A percentile compares a stretch with the other conserved stretches of the same genome.
These are phyloP conservation scores for Eucalyptus cloeziana DNA, from an alignment of 345 rosid species.

Conservation along the genomic window DNA sequence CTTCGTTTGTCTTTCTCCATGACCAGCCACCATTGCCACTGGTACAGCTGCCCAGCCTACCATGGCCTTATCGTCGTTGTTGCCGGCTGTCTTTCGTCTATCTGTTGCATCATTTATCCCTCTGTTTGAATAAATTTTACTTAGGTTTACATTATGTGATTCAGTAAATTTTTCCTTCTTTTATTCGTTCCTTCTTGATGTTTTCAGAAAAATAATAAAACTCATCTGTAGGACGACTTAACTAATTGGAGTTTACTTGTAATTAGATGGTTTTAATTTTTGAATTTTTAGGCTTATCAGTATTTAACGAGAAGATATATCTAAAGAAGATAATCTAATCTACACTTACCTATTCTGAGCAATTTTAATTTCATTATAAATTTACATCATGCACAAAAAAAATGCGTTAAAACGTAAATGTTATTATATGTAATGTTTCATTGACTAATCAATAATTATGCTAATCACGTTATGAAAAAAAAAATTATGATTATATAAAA, in stretches of 20 bases:
- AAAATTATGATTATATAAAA: background rate
- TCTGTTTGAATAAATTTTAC: background rate
- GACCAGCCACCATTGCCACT: background rate
- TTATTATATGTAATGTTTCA: background rate
- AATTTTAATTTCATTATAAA: background rate
- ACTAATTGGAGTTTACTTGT: background rate
- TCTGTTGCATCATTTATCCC: background rate
- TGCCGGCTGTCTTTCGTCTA: background rate
- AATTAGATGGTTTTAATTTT: background rate
- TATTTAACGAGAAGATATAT: background rate
- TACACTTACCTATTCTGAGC: background rate
- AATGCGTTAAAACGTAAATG: background rate
- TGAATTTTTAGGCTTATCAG: background rate
- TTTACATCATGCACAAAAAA: background rate
- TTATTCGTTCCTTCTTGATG: background rate
- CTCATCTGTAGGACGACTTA: background rate
- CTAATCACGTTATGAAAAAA: background rate
- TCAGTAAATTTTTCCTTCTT: background rate
- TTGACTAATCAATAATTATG: background rate
- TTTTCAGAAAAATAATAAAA: background rate
- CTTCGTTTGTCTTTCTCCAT: background rate
- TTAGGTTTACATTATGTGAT: background rate
- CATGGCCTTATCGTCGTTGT: background rate
- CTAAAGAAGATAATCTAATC: background rate
- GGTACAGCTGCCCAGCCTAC: background rate